Evolutionary conservation across 352 stramenopile genomes (phyloP).

Genomic region (Phytophthora meadii): DNA sequence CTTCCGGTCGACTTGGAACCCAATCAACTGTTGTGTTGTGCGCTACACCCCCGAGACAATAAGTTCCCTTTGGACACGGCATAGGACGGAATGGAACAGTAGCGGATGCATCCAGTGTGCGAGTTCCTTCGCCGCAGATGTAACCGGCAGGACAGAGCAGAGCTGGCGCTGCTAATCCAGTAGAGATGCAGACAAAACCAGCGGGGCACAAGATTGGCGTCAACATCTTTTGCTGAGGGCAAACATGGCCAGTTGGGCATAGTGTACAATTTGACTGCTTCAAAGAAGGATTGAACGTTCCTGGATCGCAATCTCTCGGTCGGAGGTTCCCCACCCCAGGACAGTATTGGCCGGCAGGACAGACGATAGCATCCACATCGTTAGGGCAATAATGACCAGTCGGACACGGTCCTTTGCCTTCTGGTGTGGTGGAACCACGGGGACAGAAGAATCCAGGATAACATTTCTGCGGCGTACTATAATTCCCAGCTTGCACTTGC

Average conservation of each 20-base stretch:
- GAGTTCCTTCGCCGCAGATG: conserved; percentile 93
- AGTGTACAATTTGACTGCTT: conserved; percentile 94
- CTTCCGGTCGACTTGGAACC: conserved; percentile 85
- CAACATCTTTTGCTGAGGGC: conserved; percentile 85
- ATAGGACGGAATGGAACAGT: conserved; percentile 76
- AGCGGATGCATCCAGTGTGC: conserved; percentile 90
- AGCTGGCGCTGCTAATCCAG: conserved; percentile 89
- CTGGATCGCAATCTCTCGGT: conserved; percentile 92
- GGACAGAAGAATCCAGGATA: conserved; percentile 98
- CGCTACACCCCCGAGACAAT: conserved; percentile 96
- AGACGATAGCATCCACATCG: conserved; percentile 90
- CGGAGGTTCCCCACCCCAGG: conserved; percentile 94
- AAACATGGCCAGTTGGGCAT: conserved; percentile 95
- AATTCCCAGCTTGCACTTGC: conserved; percentile 84
- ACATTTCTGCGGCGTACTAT: conserved; percentile 94
- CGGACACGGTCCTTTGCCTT: conserved; percentile 94
- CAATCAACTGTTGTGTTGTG: conserved; percentile 93
- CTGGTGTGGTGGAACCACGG: conserved; percentile 88
- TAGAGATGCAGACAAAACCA: conserved; percentile 96
- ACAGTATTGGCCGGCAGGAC: conserved; percentile 94
- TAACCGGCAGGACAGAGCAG: conserved; percentile 95
- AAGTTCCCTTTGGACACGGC: conserved; percentile 92
- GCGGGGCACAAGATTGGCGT: conserved; percentile 88
- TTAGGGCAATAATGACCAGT: conserved; percentile 96
- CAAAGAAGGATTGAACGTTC: conserved; percentile 90